Base-by-base conservation (phyloP, 2,329 filamentous ascomycete genomes). In the Scleromitrula shiraiana region DNA sequence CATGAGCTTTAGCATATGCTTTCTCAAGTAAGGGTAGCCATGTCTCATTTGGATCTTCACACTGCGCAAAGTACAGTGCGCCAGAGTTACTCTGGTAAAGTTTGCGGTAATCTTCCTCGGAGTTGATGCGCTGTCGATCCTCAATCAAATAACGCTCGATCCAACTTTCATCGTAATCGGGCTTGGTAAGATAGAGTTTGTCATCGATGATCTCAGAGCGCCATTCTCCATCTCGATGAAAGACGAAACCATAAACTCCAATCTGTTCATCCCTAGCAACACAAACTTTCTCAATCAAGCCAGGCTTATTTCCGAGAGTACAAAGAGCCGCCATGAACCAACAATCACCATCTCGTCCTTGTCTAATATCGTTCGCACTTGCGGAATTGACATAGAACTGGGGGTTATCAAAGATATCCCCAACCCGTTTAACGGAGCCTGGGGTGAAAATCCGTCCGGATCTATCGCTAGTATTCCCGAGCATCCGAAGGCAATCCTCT, bases 161-260 rank as follows among this genome's bases (percentile, higher is more conserved):
- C 42, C 82, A 78, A 59, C 85, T 83, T 59, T 88, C 82, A 56
- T 93, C 86, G 68, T 88, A 94, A 59, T 85, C 83, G 3, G 86
- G 83, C 2, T 85, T 86, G 45, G 82, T 84, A 14, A 94, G 75
- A 63, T 87, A 94, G 1, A 95, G 73, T 67, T 93, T 93, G 65
- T 95, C 89, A 60, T 95, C 89, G 50, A 95, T 80, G 51, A 95
- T 88, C 51, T 85, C 88, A 56, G 88, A 87, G 44, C 90, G 84
- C 89, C 88, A 95, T 64, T 91, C 87, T 42, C 88, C 88, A 60
- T 94, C 88, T 61, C 88, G 73, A 63, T 83, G 85, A 62, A 94
- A 94, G 36, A 94, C 86, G 58, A 94, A 94, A 1, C 88, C 88
- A 59, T 94, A 94, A 2, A 94, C 88, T 12, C 88, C 88, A 42